These are phyloP conservation scores for Xylaria bambusicola DNA, from an alignment of 495 filamentous ascomycete species.

Conservation along the genomic window DNA sequence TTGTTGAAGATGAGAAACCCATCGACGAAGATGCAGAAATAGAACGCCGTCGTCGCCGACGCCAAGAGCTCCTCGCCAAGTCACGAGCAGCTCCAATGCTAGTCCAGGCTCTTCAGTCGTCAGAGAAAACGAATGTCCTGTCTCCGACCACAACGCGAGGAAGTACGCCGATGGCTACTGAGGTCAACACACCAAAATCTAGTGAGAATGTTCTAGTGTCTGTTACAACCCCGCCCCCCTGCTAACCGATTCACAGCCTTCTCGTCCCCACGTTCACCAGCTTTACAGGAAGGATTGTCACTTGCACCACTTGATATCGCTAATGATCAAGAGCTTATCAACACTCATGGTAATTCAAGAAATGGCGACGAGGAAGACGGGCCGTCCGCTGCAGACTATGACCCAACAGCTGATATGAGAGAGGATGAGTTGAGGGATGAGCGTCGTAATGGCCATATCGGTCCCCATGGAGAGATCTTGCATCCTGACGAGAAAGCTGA, in stretches of 20 bases:
- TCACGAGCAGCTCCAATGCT: conserved; percentile 74
- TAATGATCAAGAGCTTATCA: conserved; percentile 66
- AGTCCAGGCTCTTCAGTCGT: conserved; percentile 73
- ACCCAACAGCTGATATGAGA: conserved; percentile 89
- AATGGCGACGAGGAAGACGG: conserved; percentile 61
- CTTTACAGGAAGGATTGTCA: conserved; percentile 43
- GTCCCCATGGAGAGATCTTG: conserved; percentile 45
- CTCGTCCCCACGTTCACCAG: conserved; percentile 42
- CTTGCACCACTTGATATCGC: conserved; percentile 20
- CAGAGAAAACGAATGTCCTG: conserved; percentile 56
- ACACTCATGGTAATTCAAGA: conserved; percentile 53
- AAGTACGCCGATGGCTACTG: conserved; percentile 41
- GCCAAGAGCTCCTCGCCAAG: conserved; percentile 87
- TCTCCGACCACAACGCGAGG: conserved; percentile 53
- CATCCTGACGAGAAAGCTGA: conserved; percentile 37
- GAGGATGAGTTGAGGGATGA: conserved; percentile 79
- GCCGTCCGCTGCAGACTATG: conserved; percentile 93
- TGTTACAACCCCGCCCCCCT: background rate
- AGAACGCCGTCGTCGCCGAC: conserved; percentile 80
- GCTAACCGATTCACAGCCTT: conserved; percentile 28
- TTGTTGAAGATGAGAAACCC: conserved; percentile 52
- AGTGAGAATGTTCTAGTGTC: conserved; percentile 31
- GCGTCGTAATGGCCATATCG: conserved; percentile 55
- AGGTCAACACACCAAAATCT: conserved; percentile 44
- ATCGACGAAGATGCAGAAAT: conserved; percentile 78